Evolutionary conservation across 2,329 filamentous ascomycete genomes (phyloP).

Genomic region (Fonsecaea multimorphosa): DNA sequence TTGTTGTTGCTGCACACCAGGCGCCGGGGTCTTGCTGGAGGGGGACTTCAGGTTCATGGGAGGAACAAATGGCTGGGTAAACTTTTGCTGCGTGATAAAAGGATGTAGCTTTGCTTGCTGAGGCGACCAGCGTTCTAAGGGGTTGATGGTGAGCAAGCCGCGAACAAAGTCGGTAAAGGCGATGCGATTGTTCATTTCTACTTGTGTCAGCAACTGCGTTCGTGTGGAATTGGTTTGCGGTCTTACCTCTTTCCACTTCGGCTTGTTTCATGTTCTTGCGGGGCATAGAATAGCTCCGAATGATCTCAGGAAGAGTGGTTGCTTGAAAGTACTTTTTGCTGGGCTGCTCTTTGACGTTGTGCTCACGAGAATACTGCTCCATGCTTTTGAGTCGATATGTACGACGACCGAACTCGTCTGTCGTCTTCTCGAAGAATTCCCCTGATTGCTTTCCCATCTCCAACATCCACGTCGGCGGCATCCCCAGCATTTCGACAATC

Average conservation of each 20-base stretch:
- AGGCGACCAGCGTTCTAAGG: conserved; percentile 94
- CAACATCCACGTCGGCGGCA: conserved; percentile 98
- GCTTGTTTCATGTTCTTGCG: conserved; percentile 99
- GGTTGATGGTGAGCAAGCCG: conserved; percentile 90
- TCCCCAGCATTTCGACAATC: conserved; percentile 97
- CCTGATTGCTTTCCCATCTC: conserved; percentile 98
- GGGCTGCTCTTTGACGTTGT: conserved; percentile 95
- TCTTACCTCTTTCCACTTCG: conserved; percentile 90
- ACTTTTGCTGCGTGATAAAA: conserved; percentile 98
- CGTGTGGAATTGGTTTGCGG: conserved; percentile 15
- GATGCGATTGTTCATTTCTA: conserved; percentile 97
- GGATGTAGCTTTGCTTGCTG: conserved; percentile 97
- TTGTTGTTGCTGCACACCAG: conserved; percentile 93
- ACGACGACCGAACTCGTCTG: conserved; percentile 89
- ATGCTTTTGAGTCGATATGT: conserved; percentile 94
- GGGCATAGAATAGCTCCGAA: conserved; percentile 97
- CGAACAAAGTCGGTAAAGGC: conserved; percentile 98
- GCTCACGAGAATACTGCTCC: conserved; percentile 96
- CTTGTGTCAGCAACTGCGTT: conserved; percentile 35
- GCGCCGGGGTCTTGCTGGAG: conserved; percentile 85
- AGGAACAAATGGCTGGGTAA: conserved; percentile 91
- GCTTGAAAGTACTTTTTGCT: conserved; percentile 99
- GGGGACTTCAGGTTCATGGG: conserved; percentile 95
- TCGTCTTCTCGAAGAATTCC: conserved; percentile 93
- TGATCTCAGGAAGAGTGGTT: conserved; percentile 92